Evolutionary conservation across 2,329 filamentous ascomycete species (phyloP), one percentile per base, ranked within the genome.

Genomic region (Blumeria graminis): DNA sequence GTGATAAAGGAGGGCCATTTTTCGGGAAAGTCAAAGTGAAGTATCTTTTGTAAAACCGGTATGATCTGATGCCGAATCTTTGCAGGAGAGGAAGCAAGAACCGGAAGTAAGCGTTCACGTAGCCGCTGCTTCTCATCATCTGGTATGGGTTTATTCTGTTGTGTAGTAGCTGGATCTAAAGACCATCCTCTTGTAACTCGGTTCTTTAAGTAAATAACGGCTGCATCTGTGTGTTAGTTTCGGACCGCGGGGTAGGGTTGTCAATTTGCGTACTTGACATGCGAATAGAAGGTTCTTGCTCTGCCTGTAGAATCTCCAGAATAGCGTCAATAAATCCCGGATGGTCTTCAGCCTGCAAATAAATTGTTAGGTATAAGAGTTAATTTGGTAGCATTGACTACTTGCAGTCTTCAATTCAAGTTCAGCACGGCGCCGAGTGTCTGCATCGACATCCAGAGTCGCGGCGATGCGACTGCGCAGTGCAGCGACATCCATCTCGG

Each of bases 141-240:
- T 63, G 84, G 76, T 70, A 94, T 92, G 63, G 82, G 73, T 63
- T 79, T 80, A 65, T 78, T 76, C 55, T 63, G 60, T 60, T 81
- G 77, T 66, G 77, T 35, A 35, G 16, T 81, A 62, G 90, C 84
- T 62, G 93, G 86, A 65, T 76, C 75, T 60, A 78, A 80, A 57
- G 82, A 77, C 92, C 92, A 98, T 65, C 86, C 88, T 67, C 89
- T 84, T 69, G 85, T 90, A 69, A 96, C 84, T 68, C 89, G 84
- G 72, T 98, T 96, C 74, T 98, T 98, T 69, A 96, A 80, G 72
- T 96, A 98, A 64, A 98, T 86, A 67, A 90, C 89, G 66, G 88
- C 90, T 95, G 69, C 60, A 62, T 56, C 58, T 54, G 59, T 59
- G 62, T 58, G 59, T 67, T 62, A 65, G 64, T 61, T 60, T 61